Evolutionary conservation across 495 filamentous ascomycete genomes (phyloP).

Genomic region (Jackrogersella multiformis): DNA sequence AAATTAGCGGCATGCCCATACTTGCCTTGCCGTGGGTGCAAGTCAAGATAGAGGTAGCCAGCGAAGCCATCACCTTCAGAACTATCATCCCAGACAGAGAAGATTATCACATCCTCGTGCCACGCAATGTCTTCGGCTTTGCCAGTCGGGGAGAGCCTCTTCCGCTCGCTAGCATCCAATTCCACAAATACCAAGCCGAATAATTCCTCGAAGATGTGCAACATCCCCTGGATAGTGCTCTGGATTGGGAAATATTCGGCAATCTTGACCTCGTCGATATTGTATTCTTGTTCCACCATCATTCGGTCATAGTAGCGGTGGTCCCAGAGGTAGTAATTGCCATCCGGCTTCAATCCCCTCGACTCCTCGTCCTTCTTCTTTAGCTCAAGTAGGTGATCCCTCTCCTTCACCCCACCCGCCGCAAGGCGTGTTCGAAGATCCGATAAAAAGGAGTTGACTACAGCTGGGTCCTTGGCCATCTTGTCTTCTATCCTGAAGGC

Average conservation of each 20-base stretch:
- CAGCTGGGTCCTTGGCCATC: conserved; percentile 94
- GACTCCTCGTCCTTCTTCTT: conserved; percentile 79
- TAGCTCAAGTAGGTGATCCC: conserved; percentile 72
- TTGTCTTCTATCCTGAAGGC: conserved; percentile 92
- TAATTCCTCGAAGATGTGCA: conserved; percentile 91
- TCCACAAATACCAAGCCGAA: conserved; percentile 94
- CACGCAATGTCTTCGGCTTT: conserved; percentile 67
- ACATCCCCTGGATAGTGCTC: conserved; percentile 87
- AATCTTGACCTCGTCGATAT: conserved; percentile 86
- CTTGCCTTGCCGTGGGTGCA: conserved; percentile 69
- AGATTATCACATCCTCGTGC: conserved; percentile 71
- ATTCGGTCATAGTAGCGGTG: conserved; percentile 82
- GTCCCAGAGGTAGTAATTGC: conserved; percentile 93
- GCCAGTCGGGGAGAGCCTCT: conserved; percentile 59
- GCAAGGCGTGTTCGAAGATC: conserved; percentile 80
- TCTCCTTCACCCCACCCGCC: conserved; percentile 81
- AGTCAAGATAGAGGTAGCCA: conserved; percentile 72
- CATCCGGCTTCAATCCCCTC: conserved; percentile 67
- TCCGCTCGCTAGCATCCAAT: conserved; percentile 63
- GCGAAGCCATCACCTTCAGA: conserved; percentile 65
- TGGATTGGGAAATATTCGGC: conserved; percentile 94
- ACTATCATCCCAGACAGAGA: conserved; percentile 71
- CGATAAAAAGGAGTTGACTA: conserved; percentile 82
- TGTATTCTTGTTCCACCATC: conserved; percentile 91
- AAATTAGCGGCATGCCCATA: conserved; percentile 82